These are phyloP conservation scores for Rubia peregrina DNA, from an alignment of 305 asterid species.

Conservation along the genomic window DNA sequence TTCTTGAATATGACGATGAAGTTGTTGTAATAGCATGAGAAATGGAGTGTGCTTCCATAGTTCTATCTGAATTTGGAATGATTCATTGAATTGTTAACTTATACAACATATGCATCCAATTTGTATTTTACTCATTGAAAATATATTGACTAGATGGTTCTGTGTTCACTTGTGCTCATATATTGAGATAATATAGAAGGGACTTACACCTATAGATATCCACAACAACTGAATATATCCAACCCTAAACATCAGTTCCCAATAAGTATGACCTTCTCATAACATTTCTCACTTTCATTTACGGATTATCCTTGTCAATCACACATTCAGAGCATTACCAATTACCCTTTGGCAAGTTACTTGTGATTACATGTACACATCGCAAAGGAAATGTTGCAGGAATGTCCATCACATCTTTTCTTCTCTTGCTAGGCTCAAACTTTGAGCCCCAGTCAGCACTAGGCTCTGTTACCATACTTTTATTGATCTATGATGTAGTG, in stretches of 20 bases:
- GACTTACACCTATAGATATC: conserved; percentile 87
- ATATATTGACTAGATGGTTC: no score
- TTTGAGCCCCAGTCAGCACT: conserved; percentile 36
- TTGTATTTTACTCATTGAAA: no score
- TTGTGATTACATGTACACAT: conserved; percentile 75
- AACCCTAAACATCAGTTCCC: conserved; percentile 74
- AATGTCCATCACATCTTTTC: conserved; percentile 45
- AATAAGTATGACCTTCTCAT: conserved; percentile 68
- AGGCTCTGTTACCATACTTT: conserved; percentile 38
- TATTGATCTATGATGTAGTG: conserved; percentile 44
- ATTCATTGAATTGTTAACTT: no score
- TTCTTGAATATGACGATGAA: no score
- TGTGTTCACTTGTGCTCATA: no score
- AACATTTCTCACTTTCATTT: conserved; percentile 49
- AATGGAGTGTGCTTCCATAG: no score
- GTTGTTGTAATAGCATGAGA: no score
- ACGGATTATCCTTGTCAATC: conserved; percentile 15
- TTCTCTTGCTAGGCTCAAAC: conserved; percentile 46
- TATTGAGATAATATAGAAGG: conserved; percentile 12
- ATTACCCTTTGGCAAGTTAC: conserved; percentile 85
- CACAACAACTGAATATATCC: conserved; percentile 69
- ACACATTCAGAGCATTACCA: conserved; percentile 95
- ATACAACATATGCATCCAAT: no score
- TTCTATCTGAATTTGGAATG: no score
- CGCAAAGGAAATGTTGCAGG: conserved; percentile 79